Conservation (phyloP, 129 eudicot genomes). For the Centella asiatica region DNA sequence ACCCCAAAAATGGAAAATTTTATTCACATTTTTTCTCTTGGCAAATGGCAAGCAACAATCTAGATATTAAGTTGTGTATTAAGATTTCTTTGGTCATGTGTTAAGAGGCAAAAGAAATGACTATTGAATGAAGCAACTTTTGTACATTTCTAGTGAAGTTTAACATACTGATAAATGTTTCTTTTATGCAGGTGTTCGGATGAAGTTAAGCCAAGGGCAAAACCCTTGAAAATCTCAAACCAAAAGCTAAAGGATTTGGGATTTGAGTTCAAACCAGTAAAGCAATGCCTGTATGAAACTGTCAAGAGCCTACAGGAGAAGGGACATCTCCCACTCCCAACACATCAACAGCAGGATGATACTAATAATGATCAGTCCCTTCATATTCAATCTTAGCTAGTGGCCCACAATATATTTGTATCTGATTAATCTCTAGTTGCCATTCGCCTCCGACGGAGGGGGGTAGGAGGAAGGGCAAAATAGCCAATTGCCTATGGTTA, state of each 20-base stretch:
- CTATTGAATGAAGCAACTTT: no score
- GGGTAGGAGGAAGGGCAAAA: no score
- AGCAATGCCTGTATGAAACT: constrained; percentile 68
- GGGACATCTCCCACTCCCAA: constrained; percentile 70
- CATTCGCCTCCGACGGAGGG: no score
- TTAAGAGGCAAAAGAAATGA: no score
- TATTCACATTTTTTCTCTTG: neutral
- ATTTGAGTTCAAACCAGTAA: constrained; percentile 69
- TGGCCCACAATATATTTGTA: no score
- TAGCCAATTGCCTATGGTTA: no score
- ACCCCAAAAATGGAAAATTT: neutral
- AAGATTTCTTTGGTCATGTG: no score
- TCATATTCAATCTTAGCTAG: constrained; percentile 38
- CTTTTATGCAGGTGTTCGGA: constrained; percentile 95
- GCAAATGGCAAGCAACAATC: no score
- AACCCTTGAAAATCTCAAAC: constrained; percentile 86
- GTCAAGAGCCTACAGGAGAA: constrained; percentile 93
- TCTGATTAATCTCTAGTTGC: no score
- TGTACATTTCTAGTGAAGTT: neutral
- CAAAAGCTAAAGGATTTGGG: constrained; percentile 89
- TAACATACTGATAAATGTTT: no score
- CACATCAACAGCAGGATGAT: constrained; percentile 22
- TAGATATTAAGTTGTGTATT: no score
- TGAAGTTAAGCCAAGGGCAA: constrained; percentile 72
- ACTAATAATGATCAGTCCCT: constrained; percentile 29